Evolutionary conservation across 164 flowering plant species (phyloP), one percentile per base, ranked within the genome.

Genomic region (Aristolochia californica): DNA sequence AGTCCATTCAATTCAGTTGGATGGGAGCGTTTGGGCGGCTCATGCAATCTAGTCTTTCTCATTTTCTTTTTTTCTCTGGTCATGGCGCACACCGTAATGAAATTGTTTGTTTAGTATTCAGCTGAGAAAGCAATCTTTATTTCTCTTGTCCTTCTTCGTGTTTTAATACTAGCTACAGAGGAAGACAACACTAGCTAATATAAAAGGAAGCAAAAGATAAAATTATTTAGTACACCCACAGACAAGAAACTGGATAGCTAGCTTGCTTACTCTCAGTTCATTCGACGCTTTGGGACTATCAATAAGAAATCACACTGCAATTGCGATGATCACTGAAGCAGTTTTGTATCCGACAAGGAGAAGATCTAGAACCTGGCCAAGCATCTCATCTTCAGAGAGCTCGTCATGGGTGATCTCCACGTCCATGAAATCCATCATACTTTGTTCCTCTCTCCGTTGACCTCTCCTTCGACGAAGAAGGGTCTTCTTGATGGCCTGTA

Each of bases 361-460:
- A 24, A 62, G 58, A 62, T 62, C 58, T 15, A 62, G n/a, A n/a
- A 54, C 58, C 43, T 53, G 45, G 58, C 65, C 54, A 28, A 53
- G 43, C 44, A 44, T 62, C 58, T 62, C 65, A 11, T 53, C 58
- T 21, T 62, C 58, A n/a, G 18, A 43, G 13, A 44, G 34, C 20
- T 28, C 15, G 43, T 25, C 13, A 11, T 44, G 38, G 13, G 48
- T 18, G 5, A 62, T 2, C 22, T 53, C 20, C 15, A 45, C 52
- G 45, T 62, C 58, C 43, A 62, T 17, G 50, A 62, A 62, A 24
- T 62, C 58, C 57, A 44, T 27, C 49, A 18, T 53, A 13, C 38
- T 24, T 27, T 54, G n/a, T 11, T 17, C 58, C 3, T 26, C 44
- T 13, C n/a, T 34, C n/a, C 43, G 17, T 11, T 44, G n/a, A 12